Percentiles rank a stretch among this genome's conserved stretches.
Conservation (phyloP, 176 grass and related monocot genomes). For the Rhynchospora pubera region DNA sequence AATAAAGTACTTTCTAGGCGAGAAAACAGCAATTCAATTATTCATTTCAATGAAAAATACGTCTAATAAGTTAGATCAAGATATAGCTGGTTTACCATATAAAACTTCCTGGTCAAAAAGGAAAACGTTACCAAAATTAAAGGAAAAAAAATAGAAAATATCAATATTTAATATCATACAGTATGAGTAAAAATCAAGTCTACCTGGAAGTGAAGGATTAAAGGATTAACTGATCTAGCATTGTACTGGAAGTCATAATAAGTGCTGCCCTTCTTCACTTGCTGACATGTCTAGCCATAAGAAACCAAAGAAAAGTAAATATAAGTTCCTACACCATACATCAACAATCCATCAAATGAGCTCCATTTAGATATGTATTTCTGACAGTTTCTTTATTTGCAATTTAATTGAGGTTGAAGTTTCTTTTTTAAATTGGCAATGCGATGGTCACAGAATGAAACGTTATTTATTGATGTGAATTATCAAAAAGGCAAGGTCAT, state of each 20-base stretch:
- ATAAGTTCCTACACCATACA: not conserved
- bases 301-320: conserved; percentile 14
- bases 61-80: not conserved
- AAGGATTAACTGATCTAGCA: conserved; percentile 67
- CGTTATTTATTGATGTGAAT: not conserved
- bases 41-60: conserved; percentile 12
- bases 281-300: conserved; percentile 58
- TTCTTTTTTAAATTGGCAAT: not conserved
- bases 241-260: conserved; percentile 86
- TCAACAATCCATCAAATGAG: conserved; percentile 6
- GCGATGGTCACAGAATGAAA: not conserved
- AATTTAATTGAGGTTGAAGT: not conserved
- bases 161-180: not conserved
- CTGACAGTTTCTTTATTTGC: not conserved
- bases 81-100: not conserved
- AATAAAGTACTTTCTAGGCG: not conserved
- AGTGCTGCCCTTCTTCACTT: conserved; percentile 52
- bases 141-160: not conserved
- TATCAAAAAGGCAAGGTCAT: not conserved
- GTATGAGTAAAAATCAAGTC: not conserved
- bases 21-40: not conserved
- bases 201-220: conserved; percentile 96
- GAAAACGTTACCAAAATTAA: not conserved
- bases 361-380: not conserved
- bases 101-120: not conserved